Evolutionary conservation across 345 rosid species (phyloP).

Genomic region (Bretschneidera sinensis): DNA sequence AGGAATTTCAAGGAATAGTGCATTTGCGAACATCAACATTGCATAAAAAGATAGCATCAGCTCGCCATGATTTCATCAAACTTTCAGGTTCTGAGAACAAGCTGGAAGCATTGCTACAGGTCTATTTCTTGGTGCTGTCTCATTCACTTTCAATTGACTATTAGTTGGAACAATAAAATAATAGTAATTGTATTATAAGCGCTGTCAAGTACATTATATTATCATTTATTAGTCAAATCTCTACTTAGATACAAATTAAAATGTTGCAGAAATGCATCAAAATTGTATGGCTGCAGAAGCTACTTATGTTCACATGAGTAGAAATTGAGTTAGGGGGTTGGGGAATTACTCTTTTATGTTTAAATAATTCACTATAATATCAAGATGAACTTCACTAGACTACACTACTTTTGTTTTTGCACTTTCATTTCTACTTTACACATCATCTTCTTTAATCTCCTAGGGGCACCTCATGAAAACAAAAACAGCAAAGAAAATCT

Average conservation of each 20-base stretch:
- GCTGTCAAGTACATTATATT: not conserved
- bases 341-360: too few relatives aligned
- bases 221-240: not conserved
- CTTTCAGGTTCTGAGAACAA: slow-evolving; percentile 90
- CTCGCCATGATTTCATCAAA: slow-evolving; percentile 87
- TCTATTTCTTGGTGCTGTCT: slow-evolving; percentile 19
- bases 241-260: not conserved
- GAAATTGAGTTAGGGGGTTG: too few relatives aligned
- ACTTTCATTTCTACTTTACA: too few relatives aligned
- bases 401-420: too few relatives aligned
- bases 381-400: too few relatives aligned
- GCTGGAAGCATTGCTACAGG: slow-evolving; percentile 89
- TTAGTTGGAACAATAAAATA: not conserved
- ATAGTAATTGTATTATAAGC: not conserved
- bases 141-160: slow-evolving; percentile 4
- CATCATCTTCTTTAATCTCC: too few relatives aligned
- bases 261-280: not conserved
- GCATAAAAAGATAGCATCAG: slow-evolving; percentile 86
- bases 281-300: too few relatives aligned
- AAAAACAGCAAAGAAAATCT: too few relatives aligned
- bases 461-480: too few relatives aligned
- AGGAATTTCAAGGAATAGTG: slow-evolving; percentile 85
- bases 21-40: slow-evolving; percentile 88
- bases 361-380: too few relatives aligned
- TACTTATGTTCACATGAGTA: not conserved